A percentile compares a stretch with the other conserved stretches of the same genome.
Conservation (phyloP, 2,329 filamentous ascomycete species). For the Lomentospora prolificans region DNA sequence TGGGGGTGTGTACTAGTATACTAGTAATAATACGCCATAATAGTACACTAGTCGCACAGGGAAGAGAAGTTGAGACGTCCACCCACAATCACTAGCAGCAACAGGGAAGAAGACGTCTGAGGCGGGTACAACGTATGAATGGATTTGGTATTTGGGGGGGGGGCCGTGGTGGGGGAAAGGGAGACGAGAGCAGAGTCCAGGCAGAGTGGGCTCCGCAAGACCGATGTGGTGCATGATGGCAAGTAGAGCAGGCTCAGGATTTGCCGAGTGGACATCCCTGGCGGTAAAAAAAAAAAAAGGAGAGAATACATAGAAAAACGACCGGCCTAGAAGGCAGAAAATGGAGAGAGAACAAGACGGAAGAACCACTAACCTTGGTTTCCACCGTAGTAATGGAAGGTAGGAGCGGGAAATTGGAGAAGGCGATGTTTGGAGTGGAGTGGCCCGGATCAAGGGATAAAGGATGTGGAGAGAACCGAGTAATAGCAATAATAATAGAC, state of each 20-base stretch:
- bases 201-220: not conserved
- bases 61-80: not conserved
- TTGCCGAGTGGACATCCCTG: not conserved
- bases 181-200: not conserved
- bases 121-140: not conserved
- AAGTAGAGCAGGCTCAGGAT: not conserved
- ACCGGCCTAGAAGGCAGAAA: not conserved
- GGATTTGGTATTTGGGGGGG: not conserved
- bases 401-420: not conserved
- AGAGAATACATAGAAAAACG: not conserved
- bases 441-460: not conserved
- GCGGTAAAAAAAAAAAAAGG: not conserved
- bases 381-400: not conserved
- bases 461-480: not conserved
- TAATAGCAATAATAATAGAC: not conserved
- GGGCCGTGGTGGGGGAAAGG: not conserved
- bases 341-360: not conserved
- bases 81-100: not conserved
- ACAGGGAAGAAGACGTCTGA: not conserved
- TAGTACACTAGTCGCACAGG: not conserved
- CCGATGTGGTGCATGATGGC: not conserved
- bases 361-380: not conserved
- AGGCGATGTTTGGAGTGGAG: not conserved
- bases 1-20: no score
- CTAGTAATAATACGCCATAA: not conserved